Base-by-base conservation (phyloP, 768 basidiomycete genomes). In the Tylopilus sp. region DNA sequence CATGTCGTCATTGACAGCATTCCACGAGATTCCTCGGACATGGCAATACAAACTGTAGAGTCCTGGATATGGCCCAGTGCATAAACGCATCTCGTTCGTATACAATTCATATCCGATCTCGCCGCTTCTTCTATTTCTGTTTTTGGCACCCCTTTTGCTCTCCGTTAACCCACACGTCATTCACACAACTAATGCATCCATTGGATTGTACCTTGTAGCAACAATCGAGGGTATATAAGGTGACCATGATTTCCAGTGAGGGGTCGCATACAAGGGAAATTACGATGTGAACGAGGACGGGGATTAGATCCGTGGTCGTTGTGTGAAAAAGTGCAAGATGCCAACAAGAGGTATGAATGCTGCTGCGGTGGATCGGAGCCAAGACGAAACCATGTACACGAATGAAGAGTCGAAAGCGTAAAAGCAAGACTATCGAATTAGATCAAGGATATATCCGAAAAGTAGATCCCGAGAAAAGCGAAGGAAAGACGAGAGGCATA, bases 1-100 rank as follows among this genome's bases (percentile, higher is more conserved):
- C n/a, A n/a, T n/a, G n/a, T 26, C 16, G 8, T 6, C 44, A 31
- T 38, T 24, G 16, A 22, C 10, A 94, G 93, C 30, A 71, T 92
- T 34, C 88, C 92, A 48, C 65, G 49, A 14, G 77, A 80, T 51
- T 81, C 91, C 58, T 81, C 87, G 14, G 70, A 78, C 46, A 78
- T 82, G 60, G 89, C 91, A 48, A 81, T 80, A 48, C 71, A 69
- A n/a, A 76, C 71, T 1, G 86, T 93, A 31, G 77, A 85, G 65
- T 73, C 84, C 50, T 96, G 90, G 89, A 89, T 97, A 71, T 96
- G 89, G 63, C 56, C 73, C 6, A 47, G 38, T 48, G 45, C 62
- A 63, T 66, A 41, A 58, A 44, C 12, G 17, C 50, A 36, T 40
- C 44, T 16, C 29, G 42, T 26, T 21, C 19, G 25, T 33, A 37